These are phyloP conservation scores for Lasiosphaeria miniovina DNA, from an alignment of 495 filamentous ascomycete genomes.

Conservation along the genomic window DNA sequence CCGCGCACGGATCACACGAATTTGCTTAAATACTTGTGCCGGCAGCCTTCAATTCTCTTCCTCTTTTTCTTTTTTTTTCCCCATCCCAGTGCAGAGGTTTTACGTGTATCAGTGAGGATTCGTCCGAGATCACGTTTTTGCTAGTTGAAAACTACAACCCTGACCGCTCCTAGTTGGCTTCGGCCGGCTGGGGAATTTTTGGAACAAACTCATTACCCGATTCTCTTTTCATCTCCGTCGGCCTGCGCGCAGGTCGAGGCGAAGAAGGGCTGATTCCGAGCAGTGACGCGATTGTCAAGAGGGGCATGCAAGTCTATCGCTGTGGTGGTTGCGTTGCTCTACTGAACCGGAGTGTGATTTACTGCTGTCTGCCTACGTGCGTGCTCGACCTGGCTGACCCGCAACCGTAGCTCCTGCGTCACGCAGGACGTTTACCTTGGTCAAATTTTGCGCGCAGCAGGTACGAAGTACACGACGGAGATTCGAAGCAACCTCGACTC, in stretches of 20 bases:
- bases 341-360: no score
- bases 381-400: no score
- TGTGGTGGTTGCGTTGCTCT: no score
- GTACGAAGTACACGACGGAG: no score
- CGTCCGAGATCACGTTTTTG: conserved; percentile 56
- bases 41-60: conserved; percentile 1
- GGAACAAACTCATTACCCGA: conserved; percentile 15
- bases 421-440: no score
- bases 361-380: neutral
- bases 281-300: no score
- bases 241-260: conserved; percentile 18
- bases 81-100: conserved; percentile 45
- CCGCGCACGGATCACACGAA: conserved; percentile 21
- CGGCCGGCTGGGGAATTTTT: conserved; percentile 30
- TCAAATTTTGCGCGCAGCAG: no score
- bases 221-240: conserved; percentile 31
- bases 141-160: conserved; percentile 57
- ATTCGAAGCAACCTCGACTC: no score
- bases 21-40: conserved; percentile 12
- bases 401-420: no score
- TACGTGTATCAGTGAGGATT: conserved; percentile 54
- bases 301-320: no score
- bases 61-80: conserved; percentile 21
- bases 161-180: conserved; percentile 42
- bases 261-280: conserved; percentile 16